phyloP scores from a whole-genome alignment of 345 rosid genomes.

The Balakata baccata region DNA sequence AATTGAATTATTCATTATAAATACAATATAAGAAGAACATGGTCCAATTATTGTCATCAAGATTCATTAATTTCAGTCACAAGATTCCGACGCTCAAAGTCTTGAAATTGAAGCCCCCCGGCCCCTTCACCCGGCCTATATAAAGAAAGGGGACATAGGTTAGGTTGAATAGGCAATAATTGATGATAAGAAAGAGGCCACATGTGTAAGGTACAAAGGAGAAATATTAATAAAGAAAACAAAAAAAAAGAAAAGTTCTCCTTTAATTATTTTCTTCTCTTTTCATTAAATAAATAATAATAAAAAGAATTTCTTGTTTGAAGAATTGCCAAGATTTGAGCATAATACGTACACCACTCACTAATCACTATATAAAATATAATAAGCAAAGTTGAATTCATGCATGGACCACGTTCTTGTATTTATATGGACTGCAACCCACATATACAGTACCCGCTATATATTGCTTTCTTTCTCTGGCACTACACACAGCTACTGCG shows the following conservation, averaged over 20 bases:
- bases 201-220: constrained; percentile 22
- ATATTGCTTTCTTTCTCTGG: constrained; percentile 11
- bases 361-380: background rate
- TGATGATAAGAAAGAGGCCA: constrained; percentile 33
- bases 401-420: constrained; percentile 25
- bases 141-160: constrained; percentile 32
- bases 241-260: background rate
- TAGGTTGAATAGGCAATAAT: constrained; percentile 47
- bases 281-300: too few relatives aligned
- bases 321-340: constrained; percentile 10
- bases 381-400: background rate
- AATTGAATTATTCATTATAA: background rate
- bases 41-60: constrained; percentile 37
- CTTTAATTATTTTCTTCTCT: background rate
- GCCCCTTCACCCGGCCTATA: constrained; percentile 17
- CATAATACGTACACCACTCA: background rate
- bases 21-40: constrained; percentile 2
- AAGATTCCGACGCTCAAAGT: constrained; percentile 14
- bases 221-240: too few relatives aligned
- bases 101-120: constrained; percentile 19
- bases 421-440: constrained; percentile 9
- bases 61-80: constrained; percentile 20
- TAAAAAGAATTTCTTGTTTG: background rate
- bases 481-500: constrained; percentile 11
- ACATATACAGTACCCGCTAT: background rate